Percentiles rank a stretch among this genome's conserved stretches.
phyloP scores from a whole-genome alignment of 73 alveolate species.

The Stentor coeruleus region DNA sequence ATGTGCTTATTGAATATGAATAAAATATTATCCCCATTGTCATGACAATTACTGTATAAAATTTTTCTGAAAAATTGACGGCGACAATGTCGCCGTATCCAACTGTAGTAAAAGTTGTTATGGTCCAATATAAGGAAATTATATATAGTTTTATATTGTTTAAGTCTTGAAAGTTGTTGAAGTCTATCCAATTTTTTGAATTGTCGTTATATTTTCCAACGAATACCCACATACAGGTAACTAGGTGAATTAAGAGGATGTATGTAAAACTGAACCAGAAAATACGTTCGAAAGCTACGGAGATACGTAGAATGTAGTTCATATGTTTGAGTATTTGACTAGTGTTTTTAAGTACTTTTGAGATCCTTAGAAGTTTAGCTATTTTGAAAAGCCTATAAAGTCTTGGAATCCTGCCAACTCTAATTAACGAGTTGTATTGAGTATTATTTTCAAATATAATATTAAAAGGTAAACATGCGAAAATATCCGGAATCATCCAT shows the following conservation, averaged over 20 bases:
- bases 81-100: slow-evolving; percentile 55
- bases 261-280: not conserved
- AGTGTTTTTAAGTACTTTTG: not conserved
- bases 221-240: not conserved
- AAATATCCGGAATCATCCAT: not conserved
- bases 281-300: not conserved
- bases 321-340: no score
- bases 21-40: slow-evolving; percentile 69
- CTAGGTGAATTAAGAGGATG: not conserved
- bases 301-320: not conserved
- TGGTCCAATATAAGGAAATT: slow-evolving; percentile 37
- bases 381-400: not conserved
- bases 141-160: no score
- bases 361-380: not conserved
- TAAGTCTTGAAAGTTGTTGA: not conserved
- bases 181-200: not conserved
- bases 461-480: not conserved
- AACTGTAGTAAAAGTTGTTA: slow-evolving; percentile 38
- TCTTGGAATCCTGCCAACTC: not conserved
- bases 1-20: slow-evolving; percentile 71
- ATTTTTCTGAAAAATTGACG: slow-evolving; percentile 19
- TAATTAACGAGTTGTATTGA: not conserved
- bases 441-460: no score
- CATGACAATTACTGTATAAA: not conserved
- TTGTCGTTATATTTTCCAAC: not conserved